Evolutionary conservation across 129 eudicot genomes (phyloP).

Genomic region (Flaveria brownii): DNA sequence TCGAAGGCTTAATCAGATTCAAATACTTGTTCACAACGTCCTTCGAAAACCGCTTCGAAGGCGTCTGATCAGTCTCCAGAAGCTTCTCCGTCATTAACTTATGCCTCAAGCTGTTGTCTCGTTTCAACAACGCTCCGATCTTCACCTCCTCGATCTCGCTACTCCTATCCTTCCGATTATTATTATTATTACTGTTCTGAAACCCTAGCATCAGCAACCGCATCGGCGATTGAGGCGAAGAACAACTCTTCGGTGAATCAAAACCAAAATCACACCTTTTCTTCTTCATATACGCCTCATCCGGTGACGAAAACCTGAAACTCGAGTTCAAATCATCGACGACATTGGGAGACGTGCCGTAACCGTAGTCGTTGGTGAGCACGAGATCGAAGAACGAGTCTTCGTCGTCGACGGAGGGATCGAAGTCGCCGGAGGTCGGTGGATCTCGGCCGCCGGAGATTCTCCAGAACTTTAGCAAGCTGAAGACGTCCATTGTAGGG

Average conservation of each 20-base stretch:
- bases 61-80: conserved; percentile 4
- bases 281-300: conserved; percentile 29
- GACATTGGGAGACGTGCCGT: background rate
- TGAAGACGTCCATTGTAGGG: conserved; percentile 56
- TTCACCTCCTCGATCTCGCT: conserved; percentile 39
- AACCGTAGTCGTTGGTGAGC: conserved; percentile 23
- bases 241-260: conserved; percentile 31
- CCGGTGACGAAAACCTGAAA: conserved; percentile 33
- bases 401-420: conserved; percentile 47
- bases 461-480: conserved; percentile 74
- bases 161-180: conserved; percentile 18
- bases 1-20: conserved; percentile 58
- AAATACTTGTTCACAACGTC: conserved; percentile 57
- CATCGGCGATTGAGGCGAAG: conserved; percentile 53
- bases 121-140: conserved; percentile 26
- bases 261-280: conserved; percentile 1
- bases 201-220: conserved; percentile 50
- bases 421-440: conserved; percentile 11
- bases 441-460: conserved; percentile 30
- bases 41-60: conserved; percentile 42
- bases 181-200: conserved; percentile 30
- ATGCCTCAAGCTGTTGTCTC: conserved; percentile 66
- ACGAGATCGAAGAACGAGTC: conserved; percentile 83
- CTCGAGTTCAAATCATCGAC: conserved; percentile 22
- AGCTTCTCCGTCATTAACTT: conserved; percentile 41